Conservation (phyloP, 2,329 filamentous ascomycete genomes). For the Chrysosporium queenslandicum region DNA sequence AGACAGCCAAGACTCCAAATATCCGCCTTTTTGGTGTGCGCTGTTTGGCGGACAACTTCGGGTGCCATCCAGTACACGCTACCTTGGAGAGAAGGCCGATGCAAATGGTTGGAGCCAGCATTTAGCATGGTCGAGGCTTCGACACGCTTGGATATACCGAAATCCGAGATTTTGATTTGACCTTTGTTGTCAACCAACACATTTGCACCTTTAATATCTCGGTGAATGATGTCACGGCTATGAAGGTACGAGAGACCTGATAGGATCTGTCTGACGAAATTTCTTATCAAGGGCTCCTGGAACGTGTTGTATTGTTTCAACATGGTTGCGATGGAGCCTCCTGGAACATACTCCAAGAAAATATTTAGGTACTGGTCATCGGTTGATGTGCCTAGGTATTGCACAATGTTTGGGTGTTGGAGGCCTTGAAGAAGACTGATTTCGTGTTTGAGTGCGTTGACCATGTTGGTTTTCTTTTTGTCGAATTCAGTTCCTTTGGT, state of each 20-base stretch:
- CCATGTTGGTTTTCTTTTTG: constrained; percentile 93
- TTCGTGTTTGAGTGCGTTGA: constrained; percentile 91
- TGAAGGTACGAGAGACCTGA: constrained; percentile 89
- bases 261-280: constrained; percentile 93
- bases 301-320: constrained; percentile 96
- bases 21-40: constrained; percentile 95
- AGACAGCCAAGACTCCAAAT: constrained; percentile 97
- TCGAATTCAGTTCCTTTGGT: constrained; percentile 70
- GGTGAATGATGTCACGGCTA: constrained; percentile 89
- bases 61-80: constrained; percentile 99
- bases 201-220: constrained; percentile 98
- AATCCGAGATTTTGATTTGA: constrained; percentile 98
- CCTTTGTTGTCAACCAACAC: constrained; percentile 98
- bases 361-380: constrained; percentile 92
- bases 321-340: constrained; percentile 96
- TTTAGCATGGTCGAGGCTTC: constrained; percentile 75
- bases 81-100: constrained; percentile 71
- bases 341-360: constrained; percentile 98
- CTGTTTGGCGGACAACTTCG: constrained; percentile 94
- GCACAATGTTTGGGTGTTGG: constrained; percentile 93
- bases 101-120: constrained; percentile 36
- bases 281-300: constrained; percentile 83
- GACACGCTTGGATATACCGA: constrained; percentile 95
- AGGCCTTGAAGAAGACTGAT: constrained; percentile 89
- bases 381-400: constrained; percentile 90